A percentile compares a stretch with the other conserved stretches of the same genome.
These are phyloP conservation scores for Xerophyta viscosa DNA, from an alignment of 106 monocot genomes.

Conservation along the genomic window DNA sequence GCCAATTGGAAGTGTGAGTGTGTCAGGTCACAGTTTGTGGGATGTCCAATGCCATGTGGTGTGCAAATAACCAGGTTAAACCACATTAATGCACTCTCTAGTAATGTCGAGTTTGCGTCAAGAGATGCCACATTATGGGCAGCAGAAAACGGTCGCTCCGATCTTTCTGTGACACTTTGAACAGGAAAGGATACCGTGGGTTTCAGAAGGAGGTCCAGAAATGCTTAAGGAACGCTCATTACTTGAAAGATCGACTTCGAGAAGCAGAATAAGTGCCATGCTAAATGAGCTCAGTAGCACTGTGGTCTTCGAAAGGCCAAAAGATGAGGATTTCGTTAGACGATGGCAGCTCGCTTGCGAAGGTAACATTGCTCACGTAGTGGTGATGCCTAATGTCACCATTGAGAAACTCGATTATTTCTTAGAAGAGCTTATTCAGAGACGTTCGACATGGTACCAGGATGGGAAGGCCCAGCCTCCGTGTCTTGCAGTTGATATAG, in stretches of 20 bases:
- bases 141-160: conserved; percentile 76
- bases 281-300: conserved; percentile 97
- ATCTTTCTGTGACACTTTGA: conserved; percentile 91
- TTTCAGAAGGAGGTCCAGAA: conserved; percentile 84
- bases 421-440: conserved; percentile 47
- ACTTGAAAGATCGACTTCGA: conserved; percentile 62
- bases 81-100: conserved; percentile 73
- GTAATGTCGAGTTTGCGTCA: conserved; percentile 85
- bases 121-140: conserved; percentile 93
- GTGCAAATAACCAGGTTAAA: conserved; percentile 67
- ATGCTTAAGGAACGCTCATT: conserved; percentile 83
- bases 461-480: conserved; percentile 1
- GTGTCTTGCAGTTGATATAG: background rate
- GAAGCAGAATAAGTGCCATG: conserved; percentile 75
- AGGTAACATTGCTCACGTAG: conserved; percentile 85
- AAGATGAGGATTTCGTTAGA: conserved; percentile 69
- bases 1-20: conserved; percentile 78
- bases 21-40: conserved; percentile 80
- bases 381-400: conserved; percentile 91
- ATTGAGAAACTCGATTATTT: conserved; percentile 79
- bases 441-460: background rate
- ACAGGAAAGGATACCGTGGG: conserved; percentile 72
- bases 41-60: conserved; percentile 86
- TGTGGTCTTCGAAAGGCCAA: conserved; percentile 86
- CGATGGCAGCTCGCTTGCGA: conserved; percentile 91